Evolutionary conservation across 2,329 filamentous ascomycete species (phyloP).

Genomic region (Fusarium begoniae): DNA sequence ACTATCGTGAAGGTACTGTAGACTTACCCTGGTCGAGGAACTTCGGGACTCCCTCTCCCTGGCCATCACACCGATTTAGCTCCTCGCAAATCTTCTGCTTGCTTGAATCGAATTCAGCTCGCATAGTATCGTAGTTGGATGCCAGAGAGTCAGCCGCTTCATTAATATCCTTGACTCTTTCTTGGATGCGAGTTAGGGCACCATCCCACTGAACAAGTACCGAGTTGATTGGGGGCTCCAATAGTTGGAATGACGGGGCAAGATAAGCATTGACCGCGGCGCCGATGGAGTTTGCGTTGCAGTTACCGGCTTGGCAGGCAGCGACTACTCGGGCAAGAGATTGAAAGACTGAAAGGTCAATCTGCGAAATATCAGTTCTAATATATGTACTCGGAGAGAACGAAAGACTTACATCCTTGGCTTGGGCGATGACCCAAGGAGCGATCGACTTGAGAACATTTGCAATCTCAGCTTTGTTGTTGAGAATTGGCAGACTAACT

Average conservation of each 20-base stretch:
- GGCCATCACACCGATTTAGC: not conserved
- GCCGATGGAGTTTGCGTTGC: not conserved
- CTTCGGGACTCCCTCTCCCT: not conserved
- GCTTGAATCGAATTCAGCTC: not conserved
- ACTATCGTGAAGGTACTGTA: rapidly evolving
- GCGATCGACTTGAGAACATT: not conserved
- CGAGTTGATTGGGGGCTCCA: not conserved
- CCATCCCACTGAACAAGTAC: not conserved
- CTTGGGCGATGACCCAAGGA: not conserved
- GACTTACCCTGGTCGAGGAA: not conserved
- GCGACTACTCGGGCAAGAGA: not conserved
- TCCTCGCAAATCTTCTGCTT: not conserved
- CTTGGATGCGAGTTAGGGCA: not conserved
- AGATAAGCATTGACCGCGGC: not conserved
- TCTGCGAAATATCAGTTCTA: not conserved
- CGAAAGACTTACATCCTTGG: not conserved
- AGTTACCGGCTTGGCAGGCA: not conserved
- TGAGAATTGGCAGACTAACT: not conserved
- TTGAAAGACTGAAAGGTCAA: not conserved
- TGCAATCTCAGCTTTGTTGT: not conserved
- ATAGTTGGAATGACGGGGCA: not conserved
- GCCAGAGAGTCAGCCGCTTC: not conserved
- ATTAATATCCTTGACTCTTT: not conserved
- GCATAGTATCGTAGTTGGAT: not conserved
- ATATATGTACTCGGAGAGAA: rapidly evolving